Percentiles rank a stretch among this genome's conserved stretches.
These are phyloP conservation scores for Firmiana major DNA, from an alignment of 345 rosid genomes.

Conservation along the genomic window DNA sequence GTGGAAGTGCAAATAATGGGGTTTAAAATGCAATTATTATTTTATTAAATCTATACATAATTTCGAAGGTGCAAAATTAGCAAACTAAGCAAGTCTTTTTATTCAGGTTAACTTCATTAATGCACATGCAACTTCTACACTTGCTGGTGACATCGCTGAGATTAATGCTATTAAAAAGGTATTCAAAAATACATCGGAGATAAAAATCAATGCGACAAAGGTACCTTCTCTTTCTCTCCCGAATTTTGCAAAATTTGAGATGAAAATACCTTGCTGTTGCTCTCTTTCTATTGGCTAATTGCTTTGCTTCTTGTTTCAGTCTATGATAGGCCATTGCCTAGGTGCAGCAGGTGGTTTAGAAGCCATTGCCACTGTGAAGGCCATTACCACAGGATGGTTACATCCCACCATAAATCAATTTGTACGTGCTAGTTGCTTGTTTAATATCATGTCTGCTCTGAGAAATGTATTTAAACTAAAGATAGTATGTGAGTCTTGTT, in stretches of 20 bases:
- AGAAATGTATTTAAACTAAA: background rate
- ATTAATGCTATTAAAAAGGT: slow-evolving; percentile 94
- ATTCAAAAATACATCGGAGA: slow-evolving; percentile 71
- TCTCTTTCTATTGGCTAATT: slow-evolving; percentile 4
- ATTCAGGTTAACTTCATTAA: slow-evolving; percentile 91
- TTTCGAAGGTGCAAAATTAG: background rate
- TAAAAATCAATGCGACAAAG: slow-evolving; percentile 98
- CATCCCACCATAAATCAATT: slow-evolving; percentile 95
- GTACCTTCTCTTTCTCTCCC: slow-evolving; percentile 32
- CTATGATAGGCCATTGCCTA: slow-evolving; percentile 99
- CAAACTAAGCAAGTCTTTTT: slow-evolving; percentile 12
- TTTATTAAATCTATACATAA: background rate
- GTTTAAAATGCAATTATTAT: background rate
- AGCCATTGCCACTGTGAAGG: slow-evolving; percentile 89
- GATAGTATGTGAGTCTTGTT: background rate
- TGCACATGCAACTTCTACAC: slow-evolving; percentile 96
- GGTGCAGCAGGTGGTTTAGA: slow-evolving; percentile 99
- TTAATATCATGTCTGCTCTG: background rate
- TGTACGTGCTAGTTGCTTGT: slow-evolving; percentile 43
- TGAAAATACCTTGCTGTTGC: background rate
- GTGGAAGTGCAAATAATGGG: background rate
- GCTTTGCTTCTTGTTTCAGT: slow-evolving; percentile 40
- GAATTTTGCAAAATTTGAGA: background rate
- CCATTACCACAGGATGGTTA: slow-evolving; percentile 90
- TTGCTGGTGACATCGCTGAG: slow-evolving; percentile 99